Percentiles rank a stretch among this genome's conserved stretches.
These are phyloP conservation scores for Carex littledalei DNA, from an alignment of 176 grass and related monocot genomes.

Conservation along the genomic window DNA sequence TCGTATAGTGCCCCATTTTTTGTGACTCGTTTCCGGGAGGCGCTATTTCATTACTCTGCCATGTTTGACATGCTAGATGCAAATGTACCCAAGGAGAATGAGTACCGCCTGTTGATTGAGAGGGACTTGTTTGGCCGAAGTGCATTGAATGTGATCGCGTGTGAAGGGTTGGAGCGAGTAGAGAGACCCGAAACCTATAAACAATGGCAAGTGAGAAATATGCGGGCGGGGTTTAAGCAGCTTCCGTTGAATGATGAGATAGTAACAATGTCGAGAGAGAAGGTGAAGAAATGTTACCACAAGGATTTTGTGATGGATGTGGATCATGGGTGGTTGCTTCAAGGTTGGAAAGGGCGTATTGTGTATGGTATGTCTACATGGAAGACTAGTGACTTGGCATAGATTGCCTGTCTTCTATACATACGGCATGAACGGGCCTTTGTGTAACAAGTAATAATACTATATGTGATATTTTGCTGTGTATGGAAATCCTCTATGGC, in stretches of 20 bases:
- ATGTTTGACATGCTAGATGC: constrained; percentile 70
- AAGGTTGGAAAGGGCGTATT: constrained; percentile 86
- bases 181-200: constrained; percentile 48
- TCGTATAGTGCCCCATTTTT: constrained; percentile 81
- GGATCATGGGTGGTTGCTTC: constrained; percentile 74
- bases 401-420: not conserved
- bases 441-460: constrained; percentile 1
- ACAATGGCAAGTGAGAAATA: constrained; percentile 82
- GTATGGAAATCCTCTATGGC: constrained; percentile 27
- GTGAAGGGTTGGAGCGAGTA: constrained; percentile 53
- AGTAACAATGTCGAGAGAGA: constrained; percentile 27
- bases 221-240: constrained; percentile 69
- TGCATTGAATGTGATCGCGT: constrained; percentile 65
- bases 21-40: constrained; percentile 71
- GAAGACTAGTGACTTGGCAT: constrained; percentile 28
- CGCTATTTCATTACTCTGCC: constrained; percentile 60
- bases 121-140: constrained; percentile 51
- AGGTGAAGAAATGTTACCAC: constrained; percentile 53
- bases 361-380: constrained; percentile 55
- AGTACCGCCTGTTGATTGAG: constrained; percentile 67
- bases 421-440: not conserved
- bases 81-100: constrained; percentile 58
- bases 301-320: constrained; percentile 74
- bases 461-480: constrained; percentile 23
- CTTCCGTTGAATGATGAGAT: constrained; percentile 42